Percentiles rank a stretch among this genome's conserved stretches.
phyloP scores from a whole-genome alignment of 495 filamentous ascomycete species.

The Astrocystis sublimbata region DNA sequence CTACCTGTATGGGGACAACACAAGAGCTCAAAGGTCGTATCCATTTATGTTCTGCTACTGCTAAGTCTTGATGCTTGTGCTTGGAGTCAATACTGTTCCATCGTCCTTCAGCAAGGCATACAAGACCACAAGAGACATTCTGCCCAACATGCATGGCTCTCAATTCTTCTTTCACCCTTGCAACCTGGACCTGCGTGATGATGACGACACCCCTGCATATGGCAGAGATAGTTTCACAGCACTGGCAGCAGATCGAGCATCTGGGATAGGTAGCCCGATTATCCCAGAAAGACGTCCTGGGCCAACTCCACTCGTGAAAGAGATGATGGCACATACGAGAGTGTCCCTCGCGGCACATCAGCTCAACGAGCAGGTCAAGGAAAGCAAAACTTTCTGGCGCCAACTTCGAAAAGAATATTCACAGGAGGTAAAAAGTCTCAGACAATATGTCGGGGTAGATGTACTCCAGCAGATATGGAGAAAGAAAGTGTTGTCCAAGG shows the following conservation, averaged over 20 bases:
- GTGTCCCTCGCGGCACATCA: conserved; percentile 28
- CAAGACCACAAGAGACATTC: too few species aligned
- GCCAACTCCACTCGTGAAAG: not conserved
- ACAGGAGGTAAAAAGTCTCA: conserved; percentile 26
- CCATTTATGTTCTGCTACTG: too few species aligned
- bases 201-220: not conserved
- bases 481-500: conserved; percentile 27
- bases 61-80: too few species aligned
- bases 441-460: conserved; percentile 26
- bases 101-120: too few species aligned
- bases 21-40: too few species aligned
- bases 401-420: conserved; percentile 32
- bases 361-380: conserved; percentile 28
- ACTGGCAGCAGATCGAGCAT: not conserved
- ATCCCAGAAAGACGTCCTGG: not conserved
- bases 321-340: conserved; percentile 25
- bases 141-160: too few species aligned
- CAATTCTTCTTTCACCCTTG: conserved; percentile 16
- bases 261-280: not conserved
- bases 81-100: too few species aligned
- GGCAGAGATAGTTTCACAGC: not conserved
- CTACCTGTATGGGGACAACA: too few species aligned
- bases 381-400: conserved; percentile 31
- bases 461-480: conserved; percentile 35
- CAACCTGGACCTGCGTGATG: not conserved